Base-by-base conservation (phyloP, 768 basidiomycete species). In the Podaxis carcinomalis region DNA sequence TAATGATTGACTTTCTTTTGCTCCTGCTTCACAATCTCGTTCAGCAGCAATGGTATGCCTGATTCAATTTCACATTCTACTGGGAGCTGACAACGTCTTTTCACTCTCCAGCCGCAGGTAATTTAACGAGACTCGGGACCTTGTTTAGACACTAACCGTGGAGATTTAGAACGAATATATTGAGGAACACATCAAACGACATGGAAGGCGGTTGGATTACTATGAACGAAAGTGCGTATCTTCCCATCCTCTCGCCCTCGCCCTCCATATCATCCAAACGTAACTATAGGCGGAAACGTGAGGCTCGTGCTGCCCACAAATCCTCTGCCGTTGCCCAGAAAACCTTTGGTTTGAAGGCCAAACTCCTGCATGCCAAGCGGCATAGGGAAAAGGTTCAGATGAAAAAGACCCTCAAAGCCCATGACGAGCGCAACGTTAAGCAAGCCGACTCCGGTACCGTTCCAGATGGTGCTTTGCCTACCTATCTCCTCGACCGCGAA, bases 331-430 rank as follows among this genome's bases (percentile, higher is more conserved):
- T 84, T 56, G 93, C 96, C 14, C 96, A 98, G 76, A 94, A 95
- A 72, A 85, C 92, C 36, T 96, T 97, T 68, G 97, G 97, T 74
- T 80, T 97, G 66, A 98, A 96, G 77, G 97, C 95, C 65, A 99
- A 99, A 75, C 80, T 98, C n/a, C 87, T 98, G 6, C 97, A 99
- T 69, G 93, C 93, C 39, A 95, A 90, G 74, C 90, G 96, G 62
- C 93, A 98, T 77, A 87, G 93, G 32, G 93, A 99, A 77, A 99
- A 98, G 78, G 93, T 99, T 49, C 93, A 95, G 70, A 90, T 99
- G 78, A 96, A 94, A 77, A 99, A 98, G 81, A 95, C 94, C n/a
- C 89, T 99, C 75, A 98, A 97, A 74, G 95, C 95, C 9, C 97
- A 99, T 78, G 97, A 99, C 76, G 96, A 98, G 75, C 90, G 97